Base-by-base conservation (phyloP, 202 grass and related monocot species). In the Brachypodium distachyon region DNA sequence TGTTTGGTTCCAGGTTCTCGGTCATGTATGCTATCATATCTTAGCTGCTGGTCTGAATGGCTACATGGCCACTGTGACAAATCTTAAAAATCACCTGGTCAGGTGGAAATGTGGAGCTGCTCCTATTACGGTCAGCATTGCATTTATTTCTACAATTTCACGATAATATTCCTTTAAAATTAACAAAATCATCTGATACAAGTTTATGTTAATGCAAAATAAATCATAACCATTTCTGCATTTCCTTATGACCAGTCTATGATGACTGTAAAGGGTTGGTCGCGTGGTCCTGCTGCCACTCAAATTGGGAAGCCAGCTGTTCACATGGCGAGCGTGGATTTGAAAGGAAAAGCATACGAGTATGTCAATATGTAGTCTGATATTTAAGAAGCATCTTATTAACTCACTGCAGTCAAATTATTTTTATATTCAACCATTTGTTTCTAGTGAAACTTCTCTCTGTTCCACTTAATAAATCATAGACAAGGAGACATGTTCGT, bases 21-120 rank as follows among this genome's bases (percentile, higher is more conserved):
- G 95, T 18, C 87, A 98, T 47, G 87, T 94, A n/a, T 95, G 77
- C 67, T 93, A 93, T 85, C 84, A 98, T 41, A 84, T 85, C 56
- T 22, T 98, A 61, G 89, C 84, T 53, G 82, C 87, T 57, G 91
- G 89, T 49, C 59, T 92, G 72, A 98, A 92, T 83, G 89, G 95
- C 32, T 98, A 92, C 83, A 97, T 97, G 91, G 87, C 91, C 61
- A 94, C 91, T 26, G 80, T 94, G 46, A 92, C 95, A 87, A 94
- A 98, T 90, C 84, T 98, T 33, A 94, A 87, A 72, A 88, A 80
- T 38, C 86, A 87, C 8, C 83, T 84, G 50, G 84, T 88, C 63
- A 94, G 92, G 69, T 98, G 95, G 95, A 83, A 82, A 76, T 97
- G 95, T 19, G 95, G 91, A 6, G 95, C 95, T 72, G 86, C 92